Evolutionary conservation across 495 filamentous ascomycete genomes (phyloP).

Genomic region (Penicillium ucsense): DNA sequence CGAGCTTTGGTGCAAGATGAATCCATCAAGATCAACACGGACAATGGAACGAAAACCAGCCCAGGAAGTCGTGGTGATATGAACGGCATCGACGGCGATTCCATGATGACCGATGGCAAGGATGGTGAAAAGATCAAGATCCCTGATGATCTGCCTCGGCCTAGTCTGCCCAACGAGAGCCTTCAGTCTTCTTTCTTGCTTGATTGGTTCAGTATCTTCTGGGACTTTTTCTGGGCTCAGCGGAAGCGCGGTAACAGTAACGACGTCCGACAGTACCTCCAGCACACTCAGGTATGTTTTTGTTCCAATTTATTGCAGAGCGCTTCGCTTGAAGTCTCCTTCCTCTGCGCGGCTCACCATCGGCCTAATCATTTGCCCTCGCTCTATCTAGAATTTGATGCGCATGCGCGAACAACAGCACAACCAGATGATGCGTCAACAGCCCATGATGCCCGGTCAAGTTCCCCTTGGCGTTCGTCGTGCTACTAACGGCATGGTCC

Average conservation of each 20-base stretch:
- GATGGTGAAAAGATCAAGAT: conserved; percentile 62
- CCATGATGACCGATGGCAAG: conserved; percentile 75
- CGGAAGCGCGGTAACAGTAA: conserved; percentile 49
- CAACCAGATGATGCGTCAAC: conserved; percentile 58
- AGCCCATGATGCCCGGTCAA: conserved; percentile 60
- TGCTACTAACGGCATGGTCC: conserved; percentile 29
- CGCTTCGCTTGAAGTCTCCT: neutral
- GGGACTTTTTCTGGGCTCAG: conserved; percentile 82
- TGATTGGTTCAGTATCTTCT: conserved; percentile 95
- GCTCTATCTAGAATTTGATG: conserved; percentile 24
- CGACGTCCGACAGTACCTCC: conserved; percentile 58
- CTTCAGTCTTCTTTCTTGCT: conserved; percentile 71
- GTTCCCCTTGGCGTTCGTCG: conserved; percentile 48
- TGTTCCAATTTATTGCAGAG: neutral
- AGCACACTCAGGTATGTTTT: conserved; percentile 64
- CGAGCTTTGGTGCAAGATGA: conserved; percentile 52
- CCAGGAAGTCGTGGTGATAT: conserved; percentile 48
- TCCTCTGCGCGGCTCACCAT: conserved; percentile 8
- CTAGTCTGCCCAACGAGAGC: conserved; percentile 52
- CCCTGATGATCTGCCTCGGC: conserved; percentile 69
- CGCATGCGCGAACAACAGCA: conserved; percentile 43
- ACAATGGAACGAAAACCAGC: conserved; percentile 50
- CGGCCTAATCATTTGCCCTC: neutral
- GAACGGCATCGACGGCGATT: conserved; percentile 71
- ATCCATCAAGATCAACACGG: conserved; percentile 43